A percentile compares a stretch with the other conserved stretches of the same genome.
Evolutionary conservation across 345 rosid species (phyloP).

Genomic region (Isatis tinctoria): DNA sequence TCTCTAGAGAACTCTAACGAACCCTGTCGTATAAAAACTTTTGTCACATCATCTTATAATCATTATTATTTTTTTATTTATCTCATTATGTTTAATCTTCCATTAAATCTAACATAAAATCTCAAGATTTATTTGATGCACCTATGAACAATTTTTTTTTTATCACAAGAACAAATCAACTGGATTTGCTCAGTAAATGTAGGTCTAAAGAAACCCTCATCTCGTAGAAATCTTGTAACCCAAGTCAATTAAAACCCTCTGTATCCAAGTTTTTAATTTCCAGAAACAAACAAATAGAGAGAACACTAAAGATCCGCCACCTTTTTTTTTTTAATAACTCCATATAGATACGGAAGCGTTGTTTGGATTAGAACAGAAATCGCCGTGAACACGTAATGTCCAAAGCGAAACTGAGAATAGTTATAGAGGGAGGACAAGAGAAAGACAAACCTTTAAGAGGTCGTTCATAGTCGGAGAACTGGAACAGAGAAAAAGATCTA

Average conservation of each 20-base stretch:
- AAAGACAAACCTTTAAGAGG: conserved; percentile 57
- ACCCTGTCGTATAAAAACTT: conserved; percentile 44
- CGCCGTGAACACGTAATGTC: not conserved
- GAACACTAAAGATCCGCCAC: not conserved
- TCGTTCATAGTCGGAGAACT: conserved; percentile 61
- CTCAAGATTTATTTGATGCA: not conserved
- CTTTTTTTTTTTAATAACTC: too few relatives aligned
- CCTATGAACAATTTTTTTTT: not conserved
- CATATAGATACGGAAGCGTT: not conserved
- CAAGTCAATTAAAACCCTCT: conserved; percentile 13
- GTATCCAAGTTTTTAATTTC: not conserved
- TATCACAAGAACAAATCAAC: not conserved
- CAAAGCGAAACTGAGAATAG: not conserved
- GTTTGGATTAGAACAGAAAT: not conserved
- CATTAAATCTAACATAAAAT: not conserved
- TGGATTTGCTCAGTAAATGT: not conserved
- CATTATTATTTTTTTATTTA: not conserved
- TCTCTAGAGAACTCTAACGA: conserved; percentile 76
- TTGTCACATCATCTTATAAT: not conserved
- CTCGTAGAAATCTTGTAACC: not conserved
- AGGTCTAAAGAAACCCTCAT: not conserved
- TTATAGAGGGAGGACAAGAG: not conserved
- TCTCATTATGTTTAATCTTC: not conserved
- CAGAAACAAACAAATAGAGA: too few relatives aligned
- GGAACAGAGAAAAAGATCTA: conserved; percentile 12